phyloP scores from a whole-genome alignment of 78 protist genomes.

The slime mould (Dictyostelium discoideum) region dicty_2.7 NC_007091.3:4053501-4054000 shows the following conservation, averaged over 20 bases:
- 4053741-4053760: slow-evolving; percentile 18
- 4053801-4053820: slow-evolving; percentile 8
- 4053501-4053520: no score
- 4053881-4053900: slow-evolving; percentile 66
- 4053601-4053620: no score
- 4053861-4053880: background rate
- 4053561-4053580: no score
- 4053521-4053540: no score
- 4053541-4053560: no score
- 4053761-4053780: slow-evolving; percentile 20
- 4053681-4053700: no score
- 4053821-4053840: slow-evolving; percentile 39
- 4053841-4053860: slow-evolving; percentile 9
- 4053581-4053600: no score
- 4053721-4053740: background rate
- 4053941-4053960: slow-evolving; percentile 81
- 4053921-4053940: slow-evolving; percentile 91
- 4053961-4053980: slow-evolving; percentile 66
- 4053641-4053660: no score
- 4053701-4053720: no score
- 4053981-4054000: slow-evolving; percentile 42
- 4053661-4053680: no score
- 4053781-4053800: background rate
- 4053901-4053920: slow-evolving; percentile 74
- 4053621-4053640: no score